Evolutionary conservation across 2,329 filamentous ascomycete species (phyloP), one percentile per base, ranked within the genome.

Genomic region (Botrytis hyacinthi): DNA sequence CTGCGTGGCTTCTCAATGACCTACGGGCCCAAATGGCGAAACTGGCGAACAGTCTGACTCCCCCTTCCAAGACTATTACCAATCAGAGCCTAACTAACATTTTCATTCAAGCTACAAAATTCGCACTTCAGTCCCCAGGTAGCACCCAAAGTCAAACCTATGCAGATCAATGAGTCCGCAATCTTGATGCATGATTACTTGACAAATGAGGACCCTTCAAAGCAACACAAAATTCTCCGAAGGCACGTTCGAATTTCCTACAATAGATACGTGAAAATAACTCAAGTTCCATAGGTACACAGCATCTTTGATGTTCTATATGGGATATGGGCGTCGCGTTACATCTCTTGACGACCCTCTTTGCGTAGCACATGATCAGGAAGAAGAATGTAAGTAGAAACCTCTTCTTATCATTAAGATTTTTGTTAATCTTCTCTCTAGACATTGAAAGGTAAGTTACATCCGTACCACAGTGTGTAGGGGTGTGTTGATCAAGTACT

Each of bases 1-100:
- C 35, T 61, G 59, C 59, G 59, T 61, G 59, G 59, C 59, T 61
- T 61, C 35, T 61, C 59, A 61, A 61, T 61, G 59, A 61, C 59
- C 22, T 61, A 61, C 59, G 59, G 35, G 35, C 59, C 59, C 16
- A 61, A 61, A 40, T 61, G 59, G 59, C 22, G 59, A 61, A 61
- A 61, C 37, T 61, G 59, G 59, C 59, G 59, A 61, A 61, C 59
- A 37, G 59, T 61, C 7, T 40, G 59, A 40, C 35, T 18, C 22
- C 59, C 59, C 4, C 29, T 54, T 54, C 26, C 35, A 40, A 61
- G 37, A 61, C 3, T 7, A 6, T 61, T 9, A 12, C 59, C 18
- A 35, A 61, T 9, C 26, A 9, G 22, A 14, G 16, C 22, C 35
- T 18, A 40, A 61, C 35, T 40, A 26, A 26, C 35, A 16, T 40